phyloP scores from a whole-genome alignment of 208 protist species.

The Histomonas meleagridis region DNA sequence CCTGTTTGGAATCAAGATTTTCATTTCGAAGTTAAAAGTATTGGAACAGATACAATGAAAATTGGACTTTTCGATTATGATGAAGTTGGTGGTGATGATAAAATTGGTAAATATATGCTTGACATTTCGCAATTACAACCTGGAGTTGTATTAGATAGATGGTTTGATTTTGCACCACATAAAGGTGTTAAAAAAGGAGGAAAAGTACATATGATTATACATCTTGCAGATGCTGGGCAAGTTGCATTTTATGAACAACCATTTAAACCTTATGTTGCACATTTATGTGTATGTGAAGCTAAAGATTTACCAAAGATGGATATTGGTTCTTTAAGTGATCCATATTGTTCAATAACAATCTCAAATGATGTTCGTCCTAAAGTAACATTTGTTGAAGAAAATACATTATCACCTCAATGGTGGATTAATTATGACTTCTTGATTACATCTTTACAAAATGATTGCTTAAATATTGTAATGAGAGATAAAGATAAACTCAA shows the following conservation, averaged over 20 bases:
- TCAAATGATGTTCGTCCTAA: no score
- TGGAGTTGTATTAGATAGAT: background rate
- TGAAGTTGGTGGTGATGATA: background rate
- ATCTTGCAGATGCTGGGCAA: no score
- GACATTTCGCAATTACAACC: background rate
- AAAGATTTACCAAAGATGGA: slow-evolving; percentile 13
- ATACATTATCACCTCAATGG: no score
- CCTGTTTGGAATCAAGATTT: background rate
- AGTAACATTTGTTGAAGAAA: no score
- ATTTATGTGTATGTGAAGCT: background rate
- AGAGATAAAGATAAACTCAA: background rate
- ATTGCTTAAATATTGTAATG: background rate
- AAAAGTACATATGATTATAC: background rate
- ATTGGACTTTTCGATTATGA: background rate
- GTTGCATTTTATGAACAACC: no score
- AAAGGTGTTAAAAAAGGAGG: background rate
- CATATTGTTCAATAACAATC: no score
- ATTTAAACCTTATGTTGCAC: no score
- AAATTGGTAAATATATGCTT: background rate
- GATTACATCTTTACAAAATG: no score
- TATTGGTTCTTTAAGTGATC: background rate
- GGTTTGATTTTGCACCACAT: background rate
- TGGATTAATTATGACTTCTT: no score
- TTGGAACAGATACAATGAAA: background rate
- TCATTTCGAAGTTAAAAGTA: background rate